Base-by-base conservation (phyloP, 2,329 filamentous ascomycete genomes). In the Aspergillus sp. region DNA sequence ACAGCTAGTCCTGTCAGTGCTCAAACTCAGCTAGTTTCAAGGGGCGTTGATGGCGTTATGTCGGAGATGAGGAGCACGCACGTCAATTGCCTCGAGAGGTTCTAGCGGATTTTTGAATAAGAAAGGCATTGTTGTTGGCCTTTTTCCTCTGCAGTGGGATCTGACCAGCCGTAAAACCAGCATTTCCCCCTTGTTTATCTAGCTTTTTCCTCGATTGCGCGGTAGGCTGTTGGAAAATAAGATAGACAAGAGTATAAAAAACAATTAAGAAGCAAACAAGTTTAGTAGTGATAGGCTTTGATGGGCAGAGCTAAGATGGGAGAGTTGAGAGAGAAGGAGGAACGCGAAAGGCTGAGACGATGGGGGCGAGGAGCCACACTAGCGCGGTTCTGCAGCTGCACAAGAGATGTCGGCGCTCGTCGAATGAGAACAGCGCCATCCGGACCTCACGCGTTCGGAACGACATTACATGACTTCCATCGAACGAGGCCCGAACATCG, bases 11-110 rank as follows among this genome's bases (percentile, higher is more conserved):
- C 8, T 32, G 53, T 55, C 53, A 44, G 25, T 55, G 53, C 53
- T 55, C 53, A 47, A 55, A 55, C 39, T 55, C 27, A 44, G 53
- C 38, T 55, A 47, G 53, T 55, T 55, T 55, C 53, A 55, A 32
- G 53, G 53, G 53, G 39, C 23, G 39, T 32, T 30, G 38, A 55
- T 44, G 39, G 39, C 53, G 52, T 21, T 25, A 36, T n/a, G 39
- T 27, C 25, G 53, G 53, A 47, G 41, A 17, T 55, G 39, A 55
- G 53, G 39, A 19, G 25, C n/a, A 55, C 27, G 53, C 53, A 55
- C 39, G 53, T 55, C 53, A 55, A 47, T 25, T 55, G 10, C 10
- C 21, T 25, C 30, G 25, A 27, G 15, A 23, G 19, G 15, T 44
- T 32, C 8, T 32, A 55, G 39, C 39, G 19, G 30, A 21, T 32